Base-by-base conservation (phyloP, 2,329 filamentous ascomycete genomes). In the Fusarium acutatum region DNA sequence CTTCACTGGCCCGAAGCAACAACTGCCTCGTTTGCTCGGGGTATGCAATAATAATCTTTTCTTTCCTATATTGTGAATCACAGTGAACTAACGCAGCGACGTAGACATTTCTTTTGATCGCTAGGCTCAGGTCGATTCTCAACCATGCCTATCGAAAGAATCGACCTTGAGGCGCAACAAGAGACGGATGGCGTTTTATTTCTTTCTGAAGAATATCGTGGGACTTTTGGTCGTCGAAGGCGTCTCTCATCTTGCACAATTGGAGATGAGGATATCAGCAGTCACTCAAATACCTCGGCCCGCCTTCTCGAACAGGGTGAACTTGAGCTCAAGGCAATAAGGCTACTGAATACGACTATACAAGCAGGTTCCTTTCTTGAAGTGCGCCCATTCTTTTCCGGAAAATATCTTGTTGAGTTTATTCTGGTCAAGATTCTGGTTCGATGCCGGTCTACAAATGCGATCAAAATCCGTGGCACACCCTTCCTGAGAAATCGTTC, bases 371-470 rank as follows among this genome's bases (percentile, higher is more conserved):
- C 77, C 7, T 77, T 82, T 10, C 64, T 84, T 18, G 74, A 83
- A 43, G 65, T 84, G 5, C 38, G 58, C 12, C 30, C 73, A 18
- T 74, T 74, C 13, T 34, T 43, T 3, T 40, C 79, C 11, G 79
- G 78, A 9, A 58, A 65, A 3, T 78, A 78, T 41, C 58, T 67
- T 4, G 74, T 84, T 10, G 50, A 81, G 5, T 84, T 83, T 60
- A 79, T 88, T 34, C 74, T 83, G 65, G 84, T 89, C 77, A 82
- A 82, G 50, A 69, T 75, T 3, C 84, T 89, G 43, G 79, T 86
- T 26, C 73, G 81, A 32, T 56, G 78, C 35, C 46, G n/a, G 20
- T 17, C 37, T 0, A 58, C 59, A 0, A 77, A 79, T 0, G 60
- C 76, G 1, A 58, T 78, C n/a, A 75, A 72, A 3, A 69, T 86